Evolutionary conservation across 140 eudicot genomes (phyloP), one percentile per base, ranked within the genome.

Genomic region (Erigeron philadelphicus): DNA sequence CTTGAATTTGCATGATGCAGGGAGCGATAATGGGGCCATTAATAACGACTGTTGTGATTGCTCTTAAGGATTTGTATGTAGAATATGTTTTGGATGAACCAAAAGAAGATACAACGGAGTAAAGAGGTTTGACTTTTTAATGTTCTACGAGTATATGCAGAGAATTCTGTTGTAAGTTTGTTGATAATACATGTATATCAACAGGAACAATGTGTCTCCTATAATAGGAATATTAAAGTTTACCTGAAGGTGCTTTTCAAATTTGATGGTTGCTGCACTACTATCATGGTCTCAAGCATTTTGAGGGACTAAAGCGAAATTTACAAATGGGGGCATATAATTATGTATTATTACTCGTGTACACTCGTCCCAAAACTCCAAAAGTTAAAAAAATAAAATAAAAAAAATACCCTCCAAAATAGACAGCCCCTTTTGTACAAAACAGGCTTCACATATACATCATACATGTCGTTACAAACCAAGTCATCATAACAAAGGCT

Each of bases 1-100:
- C 41, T 49, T 72, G 71, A 46, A 58, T 40, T 25, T 67, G 56
- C 16, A 50, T 71, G 66, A 45, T 72, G 82, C 95, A 91, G 97
- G 97, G 97, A 61, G 97, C 97, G 16, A 85, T 91, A 81, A 88
- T 91, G 97, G 97, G 97, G 76, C 97, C 97, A 3, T 63, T 91
- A 75, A 85, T 91, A 43, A 88, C 97, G 6, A 91, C 97, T 0
- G 95, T 91, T 67, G 89, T 91, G 47, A 86, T 91, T 68, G 97
- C 95, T 50, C 84, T 91, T 13, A 91, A 91, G 70, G 86, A 91
- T 83, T 78, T 88, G 83, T 88, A 91, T 68, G 83, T 73, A 16
- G 97, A 88, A 78, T 91, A 84, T 73, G 95, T 91, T 48, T 72
- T 90, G 79, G 85, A 78, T 62, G 88, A 78, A 77, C 78, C 83